Base-by-base conservation (phyloP, 179 eudicot genomes). In the Gypsophila paniculata region DNA sequence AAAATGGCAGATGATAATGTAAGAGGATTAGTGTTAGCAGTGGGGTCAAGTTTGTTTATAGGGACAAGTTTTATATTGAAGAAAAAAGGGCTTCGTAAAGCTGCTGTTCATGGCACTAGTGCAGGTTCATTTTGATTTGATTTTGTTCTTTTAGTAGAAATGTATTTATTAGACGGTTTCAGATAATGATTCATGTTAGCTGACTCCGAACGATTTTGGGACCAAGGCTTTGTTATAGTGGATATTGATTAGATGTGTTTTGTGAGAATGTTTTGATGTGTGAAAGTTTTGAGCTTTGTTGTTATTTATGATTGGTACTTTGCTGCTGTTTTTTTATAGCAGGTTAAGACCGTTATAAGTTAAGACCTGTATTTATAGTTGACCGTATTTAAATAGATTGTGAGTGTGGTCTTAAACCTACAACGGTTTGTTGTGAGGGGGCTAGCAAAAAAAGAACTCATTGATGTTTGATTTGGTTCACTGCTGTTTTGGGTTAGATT, bases 31-130 rank as follows among this genome's bases (percentile, higher is more conserved):
- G 71, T 87, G 25, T 66, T 91, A 55, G 97, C 97, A 38, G 82
- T 91, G 69, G 58, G 87, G 19, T 91, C 97, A 55, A 85, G 97
- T 81, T 78, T 78, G 75, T 91, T 91, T 68, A 88, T 91, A 32
- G 97, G 97, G 2, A 66, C 86, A 0, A 91, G 97, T 78, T 91
- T 91, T 60, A 91, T 91, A 53, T 76, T 91, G 84, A 91, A 91
- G 93, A 91, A 90, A 85, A 91, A 87, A 74, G 97, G 97, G 29
- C 89, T 91, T 59, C 84, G 75, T 49, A 85, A 88, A 77, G 96
- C 97, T 57, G 97, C 89, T 76, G 89, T 86, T 66, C 77, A 84
- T 73, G 97, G 93, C 69, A 80, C 85, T 72, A 82, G 88, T 26
- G 97, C 97, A 85, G 97, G 97, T 91, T 71, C 46, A 13, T 0